Evolutionary conservation across 2,329 filamentous ascomycete species (phyloP), one percentile per base, ranked within the genome.

Genomic region (Penicillium verrucosum): DNA sequence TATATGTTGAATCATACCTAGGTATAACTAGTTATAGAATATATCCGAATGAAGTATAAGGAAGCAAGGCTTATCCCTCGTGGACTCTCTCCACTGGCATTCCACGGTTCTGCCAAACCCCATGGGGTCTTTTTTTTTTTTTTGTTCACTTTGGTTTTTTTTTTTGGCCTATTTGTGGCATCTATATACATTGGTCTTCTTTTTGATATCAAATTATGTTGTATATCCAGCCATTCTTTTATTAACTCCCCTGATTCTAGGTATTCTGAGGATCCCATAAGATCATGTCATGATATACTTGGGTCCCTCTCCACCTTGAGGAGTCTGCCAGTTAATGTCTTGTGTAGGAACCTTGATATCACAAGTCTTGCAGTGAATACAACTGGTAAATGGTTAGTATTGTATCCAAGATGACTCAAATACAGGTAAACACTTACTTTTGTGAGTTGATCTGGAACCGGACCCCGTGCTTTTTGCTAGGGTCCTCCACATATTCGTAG

Each of bases 351-450:
- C 93, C 80, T 99, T 99, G 79, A 99, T 99, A 75, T 99, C 94
- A 74, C 94, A 99, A 14, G 94, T 99, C 83, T 99, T 99, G 83
- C 94, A 99, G 78, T 99, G 94, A 63, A 99, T 96, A 74, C 94
- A 99, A 78, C 92, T 96, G 69, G 27, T 41, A 40, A 29, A 48
- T 41, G 23, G 57, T 68, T 61, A 69, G 64, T 48, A 58, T 45
- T 43, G 18, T 47, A n/a, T 25, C 16, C 21, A 18, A 7, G 16
- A 37, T 49, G 3, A 38, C 6, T 10, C 18, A 41, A 47, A 49
- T 14, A 37, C 30, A 38, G 23, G 34, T 16, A 43, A 54, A 37
- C 43, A 86, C 90, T 85, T 81, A 96, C 91, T 97, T 97, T 75
- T 97, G 93, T 47, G 92, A 80, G 70, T 97, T 97, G 73, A 99